These are phyloP conservation scores for Tolypocladium guangdongense DNA, from an alignment of 2,329 filamentous ascomycete genomes.

Conservation along the genomic window DNA sequence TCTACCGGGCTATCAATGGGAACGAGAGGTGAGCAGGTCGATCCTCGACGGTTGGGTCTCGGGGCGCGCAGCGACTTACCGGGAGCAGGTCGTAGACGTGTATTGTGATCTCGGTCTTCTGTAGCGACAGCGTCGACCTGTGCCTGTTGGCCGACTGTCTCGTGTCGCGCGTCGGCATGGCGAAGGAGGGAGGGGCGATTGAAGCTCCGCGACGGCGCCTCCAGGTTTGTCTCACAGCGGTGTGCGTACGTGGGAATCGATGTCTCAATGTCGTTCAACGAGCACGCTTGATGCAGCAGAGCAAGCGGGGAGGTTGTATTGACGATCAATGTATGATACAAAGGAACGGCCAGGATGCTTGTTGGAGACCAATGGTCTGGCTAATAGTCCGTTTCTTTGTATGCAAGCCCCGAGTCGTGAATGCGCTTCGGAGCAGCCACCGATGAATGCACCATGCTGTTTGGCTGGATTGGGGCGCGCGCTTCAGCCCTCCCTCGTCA, in stretches of 20 bases:
- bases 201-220: not conserved
- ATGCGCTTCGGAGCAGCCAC: not conserved
- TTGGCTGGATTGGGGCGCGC: not conserved
- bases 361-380: not conserved
- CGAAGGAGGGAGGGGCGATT: not conserved
- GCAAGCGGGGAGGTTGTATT: not conserved
- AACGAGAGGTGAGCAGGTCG: not conserved
- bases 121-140: slow-evolving; percentile 55
- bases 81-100: slow-evolving; percentile 71
- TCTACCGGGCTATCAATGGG: slow-evolving; percentile 48
- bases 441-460: not conserved
- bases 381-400: not conserved
- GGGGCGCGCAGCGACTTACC: slow-evolving; percentile 28
- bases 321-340: not conserved
- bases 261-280: not conserved
- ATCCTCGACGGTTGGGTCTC: slow-evolving; percentile 2
- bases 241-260: not conserved
- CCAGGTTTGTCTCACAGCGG: not conserved
- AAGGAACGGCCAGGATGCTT: not conserved
- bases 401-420: not conserved
- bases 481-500: not conserved
- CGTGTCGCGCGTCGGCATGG: slow-evolving; percentile 18
- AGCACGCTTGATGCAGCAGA: not conserved
- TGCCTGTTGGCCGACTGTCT: slow-evolving; percentile 29
- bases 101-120: slow-evolving; percentile 64